Base-by-base conservation (phyloP, 1,139 yeast genomes). In the Suhomyces atakaporum region DNA sequence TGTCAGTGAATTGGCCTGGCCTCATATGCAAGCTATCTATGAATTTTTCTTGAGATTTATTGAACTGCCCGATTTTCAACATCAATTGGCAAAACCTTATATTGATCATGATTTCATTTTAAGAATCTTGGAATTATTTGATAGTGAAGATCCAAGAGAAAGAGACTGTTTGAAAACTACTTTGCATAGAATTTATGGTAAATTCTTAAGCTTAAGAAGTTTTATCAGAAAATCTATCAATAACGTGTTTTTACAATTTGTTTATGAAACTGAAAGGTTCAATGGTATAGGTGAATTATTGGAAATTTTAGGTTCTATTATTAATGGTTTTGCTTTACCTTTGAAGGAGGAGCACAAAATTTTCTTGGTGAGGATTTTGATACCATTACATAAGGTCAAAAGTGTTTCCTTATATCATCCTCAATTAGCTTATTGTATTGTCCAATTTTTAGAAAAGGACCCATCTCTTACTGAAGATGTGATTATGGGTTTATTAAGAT, bases 251-350 rank as follows among this genome's bases (percentile, higher is more conserved):
- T 73, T 92, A 54, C 96, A 87, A 59, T 94, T 92, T 66, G 81
- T 84, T 34, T 94, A 92, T 64, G 99, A 92, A 62, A 90, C 97
- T 5, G 97, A 87, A 54, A 75, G 96, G 53, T 92, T 90, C 61
- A 92, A 94, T 58, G 99, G 99, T 46, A 82, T 92, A 45, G 96
- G 96, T 8, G 99, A 92, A 66, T 73, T 92, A 46, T 73, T 92
- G 49, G 99, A 92, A 63, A 92, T 92, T 39, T 75, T 94, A 50
- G 99, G 99, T 7, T 84, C 95, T 16, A 94, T 92, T 53, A 92
- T 94, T 55, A 92, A 92, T 62, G 99, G 99, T 13, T 92, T 92
- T 71, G 99, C 99, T 5, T 72, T 92, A 46, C 99, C 99, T 2
- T 74, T 92, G 51, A 92, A 92, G 60, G 97, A 90, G 54, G 99